phyloP scores from a whole-genome alignment of 768 basidiomycete species.

The Boletales sp. region DNA sequence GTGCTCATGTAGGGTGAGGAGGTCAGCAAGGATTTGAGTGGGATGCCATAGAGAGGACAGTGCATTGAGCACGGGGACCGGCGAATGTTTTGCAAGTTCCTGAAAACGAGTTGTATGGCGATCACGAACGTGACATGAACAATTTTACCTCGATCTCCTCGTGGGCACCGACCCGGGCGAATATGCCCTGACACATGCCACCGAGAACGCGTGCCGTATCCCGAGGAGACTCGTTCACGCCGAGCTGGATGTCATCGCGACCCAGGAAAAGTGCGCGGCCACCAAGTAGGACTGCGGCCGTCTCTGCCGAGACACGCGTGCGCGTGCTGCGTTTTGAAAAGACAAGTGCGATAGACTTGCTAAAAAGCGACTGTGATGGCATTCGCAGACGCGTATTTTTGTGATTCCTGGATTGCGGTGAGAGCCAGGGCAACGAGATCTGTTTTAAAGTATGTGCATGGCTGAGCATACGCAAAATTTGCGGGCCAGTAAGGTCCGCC shows the following conservation, averaged over 20 bases:
- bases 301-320: constrained; percentile 87
- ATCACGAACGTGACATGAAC: neutral
- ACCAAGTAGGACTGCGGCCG: constrained; percentile 71
- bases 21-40: constrained; percentile 90
- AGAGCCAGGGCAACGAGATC: constrained; percentile 62
- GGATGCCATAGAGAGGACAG: constrained; percentile 96
- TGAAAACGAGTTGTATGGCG: constrained; percentile 27
- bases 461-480: constrained; percentile 63
- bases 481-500: constrained; percentile 77
- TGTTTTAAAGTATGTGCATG: constrained; percentile 67
- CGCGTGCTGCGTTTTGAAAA: constrained; percentile 94
- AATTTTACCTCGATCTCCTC: constrained; percentile 80
- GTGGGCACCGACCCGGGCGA: constrained; percentile 93
- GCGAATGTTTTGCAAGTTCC: constrained; percentile 88
- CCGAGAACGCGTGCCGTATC: constrained; percentile 89
- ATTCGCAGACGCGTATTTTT: constrained; percentile 43
- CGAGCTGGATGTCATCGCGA: constrained; percentile 87
- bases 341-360: constrained; percentile 82
- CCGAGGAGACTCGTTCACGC: constrained; percentile 85
- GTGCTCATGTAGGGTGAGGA: constrained; percentile 84
- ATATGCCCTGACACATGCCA: constrained; percentile 95
- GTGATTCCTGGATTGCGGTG: constrained; percentile 39
- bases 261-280: constrained; percentile 91
- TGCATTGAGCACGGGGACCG: constrained; percentile 94
- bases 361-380: constrained; percentile 72